These are phyloP conservation scores for Magnaporthiopsis incrustans DNA, from an alignment of 2,329 filamentous ascomycete species.

Conservation along the genomic window DNA sequence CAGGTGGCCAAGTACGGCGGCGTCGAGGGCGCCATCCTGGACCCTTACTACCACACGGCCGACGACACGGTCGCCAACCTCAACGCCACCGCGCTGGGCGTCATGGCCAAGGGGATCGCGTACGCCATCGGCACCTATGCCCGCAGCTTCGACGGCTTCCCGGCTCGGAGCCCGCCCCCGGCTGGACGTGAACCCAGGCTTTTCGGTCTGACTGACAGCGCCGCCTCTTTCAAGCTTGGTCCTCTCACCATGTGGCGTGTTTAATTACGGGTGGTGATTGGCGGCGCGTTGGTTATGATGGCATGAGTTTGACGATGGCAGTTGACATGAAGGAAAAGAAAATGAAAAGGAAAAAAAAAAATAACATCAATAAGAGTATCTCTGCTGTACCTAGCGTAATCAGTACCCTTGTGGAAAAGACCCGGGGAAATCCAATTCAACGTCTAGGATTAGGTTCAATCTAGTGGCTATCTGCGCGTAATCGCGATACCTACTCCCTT, in stretches of 20 bases:
- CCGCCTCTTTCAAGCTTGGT: not conserved
- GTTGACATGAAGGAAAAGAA: too few relatives aligned
- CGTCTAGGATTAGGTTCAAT: too few relatives aligned
- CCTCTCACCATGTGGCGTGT: slow-evolving; percentile 4
- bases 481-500: too few relatives aligned
- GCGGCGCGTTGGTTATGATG: not conserved
- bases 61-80: slow-evolving; percentile 44
- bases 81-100: slow-evolving; percentile 42
- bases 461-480: too few relatives aligned
- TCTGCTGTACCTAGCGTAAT: too few relatives aligned
- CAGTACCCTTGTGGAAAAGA: too few relatives aligned
- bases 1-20: slow-evolving; percentile 56
- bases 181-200: not conserved
- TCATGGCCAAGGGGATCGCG: slow-evolving; percentile 48
- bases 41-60: slow-evolving; percentile 37
- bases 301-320: not conserved
- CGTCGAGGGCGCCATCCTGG: slow-evolving; percentile 40
- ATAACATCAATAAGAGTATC: too few relatives aligned
- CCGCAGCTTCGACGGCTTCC: slow-evolving; percentile 28
- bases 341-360: too few relatives aligned
- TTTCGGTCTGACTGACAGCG: not conserved
- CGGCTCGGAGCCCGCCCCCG: not conserved
- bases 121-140: slow-evolving; percentile 43
- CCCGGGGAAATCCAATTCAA: too few relatives aligned
- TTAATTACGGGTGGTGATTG: not conserved